phyloP scores from a whole-genome alignment of 305 asterid species.

The Ruellia speciosa region DNA sequence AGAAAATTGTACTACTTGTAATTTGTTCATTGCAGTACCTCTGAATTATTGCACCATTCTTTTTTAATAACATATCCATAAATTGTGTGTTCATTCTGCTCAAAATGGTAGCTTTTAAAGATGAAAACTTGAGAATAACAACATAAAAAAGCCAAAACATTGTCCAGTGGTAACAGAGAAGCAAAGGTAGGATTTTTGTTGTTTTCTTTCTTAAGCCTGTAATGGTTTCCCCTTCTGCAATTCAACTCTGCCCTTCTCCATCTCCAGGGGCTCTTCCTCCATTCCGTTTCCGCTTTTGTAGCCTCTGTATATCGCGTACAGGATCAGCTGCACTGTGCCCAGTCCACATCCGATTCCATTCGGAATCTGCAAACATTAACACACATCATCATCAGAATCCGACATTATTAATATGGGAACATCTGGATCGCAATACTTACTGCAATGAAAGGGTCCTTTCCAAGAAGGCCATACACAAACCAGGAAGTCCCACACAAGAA shows the following conservation, averaged over 20 bases:
- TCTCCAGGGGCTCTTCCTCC: no score
- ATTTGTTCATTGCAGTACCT: no score
- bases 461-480: conserved; percentile 74
- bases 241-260: neutral
- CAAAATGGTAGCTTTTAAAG: no score
- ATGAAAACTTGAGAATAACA: no score
- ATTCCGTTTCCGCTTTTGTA: conserved; percentile 22
- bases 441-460: conserved; percentile 71
- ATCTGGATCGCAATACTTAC: conserved; percentile 31
- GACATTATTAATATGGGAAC: neutral
- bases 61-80: no score
- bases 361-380: conserved; percentile 40
- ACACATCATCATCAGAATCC: neutral
- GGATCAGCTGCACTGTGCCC: conserved; percentile 55
- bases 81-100: no score
- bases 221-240: neutral
- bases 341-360: conserved; percentile 63
- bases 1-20: no score
- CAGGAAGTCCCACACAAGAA: conserved; percentile 80
- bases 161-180: no score
- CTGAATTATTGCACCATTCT: no score
- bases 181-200: no score
- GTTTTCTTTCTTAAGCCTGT: neutral
- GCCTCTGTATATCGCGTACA: conserved; percentile 50
- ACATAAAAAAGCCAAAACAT: no score